Base-by-base conservation (phyloP, 345 rosid genomes). In the Luvunga scandens region DNA sequence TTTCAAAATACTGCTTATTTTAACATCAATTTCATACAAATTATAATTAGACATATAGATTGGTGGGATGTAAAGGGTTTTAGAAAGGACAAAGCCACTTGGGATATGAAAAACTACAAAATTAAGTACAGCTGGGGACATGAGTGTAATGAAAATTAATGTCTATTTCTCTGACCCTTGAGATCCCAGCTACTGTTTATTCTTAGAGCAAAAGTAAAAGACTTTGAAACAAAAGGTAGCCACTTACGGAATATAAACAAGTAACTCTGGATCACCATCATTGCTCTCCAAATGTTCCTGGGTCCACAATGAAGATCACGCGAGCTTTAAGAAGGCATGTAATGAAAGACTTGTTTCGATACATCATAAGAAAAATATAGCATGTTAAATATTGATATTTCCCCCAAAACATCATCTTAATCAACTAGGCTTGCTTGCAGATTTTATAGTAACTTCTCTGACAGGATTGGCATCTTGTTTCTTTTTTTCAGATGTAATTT, bases 251-350 rank as follows among this genome's bases (percentile, higher is more conserved):
- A 95, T 87, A 85, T 83, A 93, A 59, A 95, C 94, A 79, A 95
- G 94, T 75, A 95, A 87, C 84, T 95, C 99, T 30, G 99, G 98
- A 81, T 95, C 99, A 55, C 95, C 98, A 22, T 93, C 97, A 81
- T 92, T 95, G 88, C 98, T 95, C 82, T 90, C 94, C 95, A 93
- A 84, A 86, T 84, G 87, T 76, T 86, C 98, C 99, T 95, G 88
- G 68, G 78, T 64, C 77, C 76, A 36, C 45, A 33, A 65, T 64
- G 8, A 74, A 9, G 56, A 72, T 18, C 24, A 30, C 10, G 6
- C 27, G 14, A 70, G 71, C 66, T 57, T 72, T 56, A 61, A 13
- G 28, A 24, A 27, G 24, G 66, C 30, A 63, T 45, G 61, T 28
- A 75, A 33, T 28, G 9, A 70, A 70, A 45, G 34, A 63, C 42